phyloP scores from a whole-genome alignment of 2,329 filamentous ascomycete species.

The Uncinocarpus reesii region DNA sequence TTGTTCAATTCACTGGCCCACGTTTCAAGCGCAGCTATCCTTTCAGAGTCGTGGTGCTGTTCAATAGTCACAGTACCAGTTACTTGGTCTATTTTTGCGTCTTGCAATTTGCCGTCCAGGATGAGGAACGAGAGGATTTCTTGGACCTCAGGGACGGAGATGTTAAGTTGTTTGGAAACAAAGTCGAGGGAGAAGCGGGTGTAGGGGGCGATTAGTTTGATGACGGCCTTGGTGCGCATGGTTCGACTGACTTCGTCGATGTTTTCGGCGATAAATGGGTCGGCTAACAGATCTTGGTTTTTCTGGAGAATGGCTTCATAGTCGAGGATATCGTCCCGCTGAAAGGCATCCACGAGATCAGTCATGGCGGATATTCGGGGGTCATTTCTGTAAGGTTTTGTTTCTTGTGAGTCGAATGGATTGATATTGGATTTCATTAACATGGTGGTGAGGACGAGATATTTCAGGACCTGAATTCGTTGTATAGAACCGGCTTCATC shows the following conservation, averaged over 20 bases:
- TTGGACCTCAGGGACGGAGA: slow-evolving; percentile 74
- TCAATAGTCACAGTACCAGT: slow-evolving; percentile 73
- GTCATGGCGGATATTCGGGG: slow-evolving; percentile 95
- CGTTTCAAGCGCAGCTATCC: slow-evolving; percentile 59
- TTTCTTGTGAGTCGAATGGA: slow-evolving; percentile 96
- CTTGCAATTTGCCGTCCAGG: slow-evolving; percentile 66
- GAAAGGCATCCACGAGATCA: slow-evolving; percentile 90
- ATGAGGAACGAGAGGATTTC: slow-evolving; percentile 95
- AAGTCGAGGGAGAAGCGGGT: slow-evolving; percentile 80
- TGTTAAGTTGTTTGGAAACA: slow-evolving; percentile 79
- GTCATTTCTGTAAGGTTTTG: slow-evolving; percentile 94
- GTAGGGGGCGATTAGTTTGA: slow-evolving; percentile 90
- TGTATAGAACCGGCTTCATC: slow-evolving; percentile 95
- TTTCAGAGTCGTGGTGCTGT: slow-evolving; percentile 57
- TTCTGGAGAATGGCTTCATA: slow-evolving; percentile 81
- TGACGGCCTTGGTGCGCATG: slow-evolving; percentile 90
- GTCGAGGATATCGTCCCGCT: slow-evolving; percentile 82
- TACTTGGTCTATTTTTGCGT: slow-evolving; percentile 82
- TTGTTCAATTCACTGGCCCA: slow-evolving; percentile 61
- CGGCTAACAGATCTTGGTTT: slow-evolving; percentile 79
- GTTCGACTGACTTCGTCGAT: slow-evolving; percentile 98
- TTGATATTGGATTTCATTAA: slow-evolving; percentile 98
- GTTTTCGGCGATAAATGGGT: slow-evolving; percentile 96
- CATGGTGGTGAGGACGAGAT: slow-evolving; percentile 93
- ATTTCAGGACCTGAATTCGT: slow-evolving; percentile 94